Conservation (phyloP, 2,329 filamentous ascomycete species). For the Pseudogymnoascus sp. region DNA sequence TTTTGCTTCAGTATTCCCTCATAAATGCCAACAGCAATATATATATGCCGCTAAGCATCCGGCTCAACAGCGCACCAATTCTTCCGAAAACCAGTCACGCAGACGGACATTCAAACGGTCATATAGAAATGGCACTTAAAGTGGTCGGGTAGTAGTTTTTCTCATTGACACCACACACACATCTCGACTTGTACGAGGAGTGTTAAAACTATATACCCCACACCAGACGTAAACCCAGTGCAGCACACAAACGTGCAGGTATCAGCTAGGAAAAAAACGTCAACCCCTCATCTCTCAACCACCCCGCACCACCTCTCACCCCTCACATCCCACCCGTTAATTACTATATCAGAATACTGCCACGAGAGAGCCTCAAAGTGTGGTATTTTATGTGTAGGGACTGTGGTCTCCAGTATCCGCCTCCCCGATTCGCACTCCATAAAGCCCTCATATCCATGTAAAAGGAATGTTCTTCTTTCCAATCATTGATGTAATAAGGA, state of each 20-base stretch:
- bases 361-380: slow-evolving; percentile 5
- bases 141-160: background rate
- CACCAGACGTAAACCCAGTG: slow-evolving; percentile 6
- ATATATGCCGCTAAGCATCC: slow-evolving; percentile 5
- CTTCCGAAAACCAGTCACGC: background rate
- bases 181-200: background rate
- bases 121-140: background rate
- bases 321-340: background rate
- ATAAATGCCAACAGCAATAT: background rate
- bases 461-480: background rate
- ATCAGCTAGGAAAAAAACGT: background rate
- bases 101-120: background rate
- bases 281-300: background rate
- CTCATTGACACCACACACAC: background rate
- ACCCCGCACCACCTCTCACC: background rate
- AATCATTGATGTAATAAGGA: slow-evolving; percentile 1
- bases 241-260: background rate
- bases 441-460: background rate
- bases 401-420: slow-evolving; percentile 6
- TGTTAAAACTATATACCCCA: background rate
- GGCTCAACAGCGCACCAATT: background rate
- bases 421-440: background rate
- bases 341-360: slow-evolving; percentile 6
- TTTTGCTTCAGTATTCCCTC: background rate
- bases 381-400: slow-evolving; percentile 6